phyloP scores from a whole-genome alignment of 1,284 basidiomycete genomes.

The Tilletiopsis washingtonensis region DNA sequence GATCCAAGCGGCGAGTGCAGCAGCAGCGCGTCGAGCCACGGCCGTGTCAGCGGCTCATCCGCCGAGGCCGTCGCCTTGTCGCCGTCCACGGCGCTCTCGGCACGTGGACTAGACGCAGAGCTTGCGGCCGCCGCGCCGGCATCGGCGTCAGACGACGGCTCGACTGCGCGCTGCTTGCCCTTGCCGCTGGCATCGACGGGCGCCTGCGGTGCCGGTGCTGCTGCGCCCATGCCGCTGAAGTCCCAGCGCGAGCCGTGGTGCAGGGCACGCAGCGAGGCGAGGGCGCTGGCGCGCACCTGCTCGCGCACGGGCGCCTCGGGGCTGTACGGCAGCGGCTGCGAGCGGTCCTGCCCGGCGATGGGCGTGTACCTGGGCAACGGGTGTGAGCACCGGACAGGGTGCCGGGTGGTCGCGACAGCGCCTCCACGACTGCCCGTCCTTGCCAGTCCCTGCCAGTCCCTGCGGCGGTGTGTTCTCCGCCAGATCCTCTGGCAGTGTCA shows the following conservation, averaged over 20 bases:
- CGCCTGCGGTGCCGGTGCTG: too few relatives aligned
- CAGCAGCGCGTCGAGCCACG: constrained; percentile 39
- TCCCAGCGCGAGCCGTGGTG: constrained; percentile 14
- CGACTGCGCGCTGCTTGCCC: not conserved
- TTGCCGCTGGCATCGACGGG: too few relatives aligned
- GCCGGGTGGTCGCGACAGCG: too few relatives aligned
- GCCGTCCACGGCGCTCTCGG: not conserved
- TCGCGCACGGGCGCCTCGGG: constrained; percentile 18
- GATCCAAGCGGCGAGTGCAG: constrained; percentile 36
- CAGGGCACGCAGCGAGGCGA: constrained; percentile 16
- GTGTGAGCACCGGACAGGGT: too few relatives aligned
- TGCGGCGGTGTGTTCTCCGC: too few relatives aligned
- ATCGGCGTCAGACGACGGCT: not conserved
- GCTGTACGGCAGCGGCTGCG: constrained; percentile 23
- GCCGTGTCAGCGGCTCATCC: too few relatives aligned
- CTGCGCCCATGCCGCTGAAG: not conserved
- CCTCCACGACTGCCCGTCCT: too few relatives aligned
- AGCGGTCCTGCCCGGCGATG: constrained; percentile 29
- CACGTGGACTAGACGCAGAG: too few relatives aligned
- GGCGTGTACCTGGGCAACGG: constrained; percentile 25
- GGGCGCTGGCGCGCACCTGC: constrained; percentile 27
- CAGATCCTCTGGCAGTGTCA: too few relatives aligned
- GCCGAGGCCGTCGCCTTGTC: constrained; percentile 1
- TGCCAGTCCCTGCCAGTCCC: too few relatives aligned
- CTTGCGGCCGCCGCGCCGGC: not conserved